Base-by-base conservation (phyloP, 2,329 filamentous ascomycete species). In the Cladosporium sp. region DNA sequence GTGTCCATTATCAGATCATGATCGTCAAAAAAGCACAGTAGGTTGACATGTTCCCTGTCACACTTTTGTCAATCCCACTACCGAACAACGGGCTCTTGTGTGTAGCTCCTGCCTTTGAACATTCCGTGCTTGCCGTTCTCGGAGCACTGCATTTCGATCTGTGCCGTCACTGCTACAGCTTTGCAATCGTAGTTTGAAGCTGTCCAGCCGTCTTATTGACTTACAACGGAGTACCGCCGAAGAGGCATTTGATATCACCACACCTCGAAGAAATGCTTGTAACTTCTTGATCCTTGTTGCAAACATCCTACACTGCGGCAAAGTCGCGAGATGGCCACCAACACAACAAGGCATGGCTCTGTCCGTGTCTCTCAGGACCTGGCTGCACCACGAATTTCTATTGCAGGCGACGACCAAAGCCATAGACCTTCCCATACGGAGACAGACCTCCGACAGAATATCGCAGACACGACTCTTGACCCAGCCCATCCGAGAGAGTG, bases 401-500 rank as follows among this genome's bases (percentile, higher is more conserved):
- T 48, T 13, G 45, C 45, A 33, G 45, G 45, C 27, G 36, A 48
- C 7, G 18, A 36, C 3, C 35, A 40, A 6, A 35, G 16, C 13
- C 47, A 38, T 19, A 35, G 38, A 3, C 30, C 20, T 9, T 35
- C 47, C 20, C 30, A 16, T 9, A 13, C 39, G 9, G 48, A 50
- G 18, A 15, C 12, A 25, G 48, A 43, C 25, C 16, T 50, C n/a
- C 32, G 41, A 19, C 39, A 43, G 18, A 50, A 30, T 32, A 48
- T 55, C 29, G 45, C 46, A 43, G 53, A 55, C 9, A 38, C 54
- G 13, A 57, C 51, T 9, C 49, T 58, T 5, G 55, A 59, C 41
- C 55, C 55, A 30, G 57, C 50, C 3, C 57, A 51, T 9, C 55
- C 56, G 7, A 38, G 56, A 50, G 49, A 51, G 40, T 54, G 49